Percentiles rank a stretch among this genome's conserved stretches.
phyloP scores from a whole-genome alignment of 352 stramenopile species.

The Phytopythium vexans region DNA sequence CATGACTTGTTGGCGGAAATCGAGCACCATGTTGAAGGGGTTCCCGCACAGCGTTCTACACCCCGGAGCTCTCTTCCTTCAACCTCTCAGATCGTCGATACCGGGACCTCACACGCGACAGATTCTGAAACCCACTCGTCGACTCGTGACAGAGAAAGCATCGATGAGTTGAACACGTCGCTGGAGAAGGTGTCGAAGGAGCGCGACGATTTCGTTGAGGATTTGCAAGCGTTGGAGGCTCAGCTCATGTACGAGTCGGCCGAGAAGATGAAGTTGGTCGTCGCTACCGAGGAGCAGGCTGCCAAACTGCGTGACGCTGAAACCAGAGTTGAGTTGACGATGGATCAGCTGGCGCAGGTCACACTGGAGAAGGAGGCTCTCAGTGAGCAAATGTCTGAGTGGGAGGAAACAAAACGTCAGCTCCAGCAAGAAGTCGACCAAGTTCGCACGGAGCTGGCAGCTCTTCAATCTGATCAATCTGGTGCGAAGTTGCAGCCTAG shows the following conservation, averaged over 20 bases:
- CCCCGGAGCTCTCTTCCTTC: too few relatives aligned
- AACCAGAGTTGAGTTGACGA: conserved; percentile 10
- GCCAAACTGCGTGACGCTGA: conserved; percentile 11
- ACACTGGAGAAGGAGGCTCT: conserved; percentile 9
- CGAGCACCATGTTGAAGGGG: conserved; percentile 7
- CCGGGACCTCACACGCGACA: too few relatives aligned
- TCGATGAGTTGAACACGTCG: background rate
- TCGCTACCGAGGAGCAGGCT: conserved; percentile 6
- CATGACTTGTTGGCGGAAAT: conserved; percentile 5
- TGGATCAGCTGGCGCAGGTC: conserved; percentile 11
- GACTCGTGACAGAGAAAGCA: too few relatives aligned
- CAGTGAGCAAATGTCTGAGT: background rate
- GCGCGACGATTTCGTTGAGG: conserved; percentile 37
- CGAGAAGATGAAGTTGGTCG: conserved; percentile 32
- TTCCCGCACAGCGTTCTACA: too few relatives aligned
- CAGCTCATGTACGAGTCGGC: conserved; percentile 52
- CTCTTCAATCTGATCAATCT: too few relatives aligned
- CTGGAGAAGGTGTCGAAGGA: conserved; percentile 31
- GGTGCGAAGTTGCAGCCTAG: too few relatives aligned
- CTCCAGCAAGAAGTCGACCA: conserved; percentile 17
- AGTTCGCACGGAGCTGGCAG: background rate
- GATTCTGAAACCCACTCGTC: too few relatives aligned
- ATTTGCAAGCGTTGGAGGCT: conserved; percentile 39
- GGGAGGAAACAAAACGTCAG: conserved; percentile 16
- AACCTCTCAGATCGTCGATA: too few relatives aligned